phyloP scores from a whole-genome alignment of 805 yeast species.

The Hanseniaspora thailandica region DNA sequence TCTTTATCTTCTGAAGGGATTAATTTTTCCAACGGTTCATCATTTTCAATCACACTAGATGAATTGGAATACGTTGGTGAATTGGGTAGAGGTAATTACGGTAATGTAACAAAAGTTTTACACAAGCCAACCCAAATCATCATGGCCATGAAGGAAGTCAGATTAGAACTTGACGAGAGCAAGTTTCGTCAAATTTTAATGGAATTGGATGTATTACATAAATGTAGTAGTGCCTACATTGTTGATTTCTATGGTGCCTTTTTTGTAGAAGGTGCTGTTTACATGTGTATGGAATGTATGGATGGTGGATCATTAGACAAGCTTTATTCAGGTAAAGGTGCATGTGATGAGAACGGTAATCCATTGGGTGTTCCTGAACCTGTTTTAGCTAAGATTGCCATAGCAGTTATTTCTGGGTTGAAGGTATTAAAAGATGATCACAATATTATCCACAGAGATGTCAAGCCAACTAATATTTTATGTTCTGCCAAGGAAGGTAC shows the following conservation, averaged over 20 bases:
- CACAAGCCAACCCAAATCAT: conserved; percentile 84
- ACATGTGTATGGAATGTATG: conserved; percentile 97
- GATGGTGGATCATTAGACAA: conserved; percentile 90
- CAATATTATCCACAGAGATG: conserved; percentile 90
- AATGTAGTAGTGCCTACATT: conserved; percentile 78
- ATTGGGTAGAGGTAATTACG: conserved; percentile 91
- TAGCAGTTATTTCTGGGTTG: conserved; percentile 68
- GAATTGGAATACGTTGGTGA: conserved; percentile 76
- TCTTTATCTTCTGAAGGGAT: conserved; percentile 85
- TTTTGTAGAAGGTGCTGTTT: conserved; percentile 94
- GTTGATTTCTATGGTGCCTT: conserved; percentile 97
- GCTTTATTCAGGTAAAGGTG: conserved; percentile 42
- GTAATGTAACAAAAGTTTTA: conserved; percentile 83
- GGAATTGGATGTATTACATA: conserved; percentile 91
- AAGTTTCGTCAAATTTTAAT: conserved; percentile 86
- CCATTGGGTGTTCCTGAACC: conserved; percentile 58
- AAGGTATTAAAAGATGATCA: conserved; percentile 77
- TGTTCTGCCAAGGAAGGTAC: conserved; percentile 68
- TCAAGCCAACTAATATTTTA: conserved; percentile 87
- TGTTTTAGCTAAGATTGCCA: conserved; percentile 67
- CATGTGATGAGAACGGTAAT: conserved; percentile 24
- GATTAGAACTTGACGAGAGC: conserved; percentile 85
- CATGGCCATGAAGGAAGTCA: conserved; percentile 97
- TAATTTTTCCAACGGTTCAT: conserved; percentile 77
- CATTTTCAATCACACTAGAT: conserved; percentile 74